Evolutionary conservation across 352 stramenopile genomes (phyloP).

Genomic region (Phytophthora litchii): DNA sequence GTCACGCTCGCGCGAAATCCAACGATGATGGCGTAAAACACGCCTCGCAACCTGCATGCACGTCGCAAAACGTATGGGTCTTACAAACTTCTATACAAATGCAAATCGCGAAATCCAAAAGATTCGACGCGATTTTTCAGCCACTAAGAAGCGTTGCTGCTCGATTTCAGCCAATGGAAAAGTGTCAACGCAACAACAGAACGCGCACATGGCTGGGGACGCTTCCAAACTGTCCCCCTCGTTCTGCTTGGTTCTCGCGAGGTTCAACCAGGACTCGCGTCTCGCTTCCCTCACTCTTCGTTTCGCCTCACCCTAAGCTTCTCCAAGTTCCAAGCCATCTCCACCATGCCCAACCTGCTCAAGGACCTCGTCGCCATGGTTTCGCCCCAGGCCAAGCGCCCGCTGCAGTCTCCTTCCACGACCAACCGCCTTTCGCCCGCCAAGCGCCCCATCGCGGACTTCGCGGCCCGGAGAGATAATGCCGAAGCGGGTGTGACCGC

Average conservation of each 20-base stretch:
- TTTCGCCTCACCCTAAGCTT: slow-evolving; percentile 40
- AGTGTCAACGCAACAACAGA: slow-evolving; percentile 13
- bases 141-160: slow-evolving; percentile 1
- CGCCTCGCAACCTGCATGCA: too few relatives aligned
- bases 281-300: slow-evolving; percentile 23
- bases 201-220: slow-evolving; percentile 14
- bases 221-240: background rate
- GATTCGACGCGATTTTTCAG: slow-evolving; percentile 9
- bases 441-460: slow-evolving; percentile 31
- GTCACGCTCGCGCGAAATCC: slow-evolving; percentile 1
- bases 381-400: slow-evolving; percentile 40
- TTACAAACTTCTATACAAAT: slow-evolving; percentile 6
- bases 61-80: background rate
- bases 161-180: slow-evolving; percentile 9
- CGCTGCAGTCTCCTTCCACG: slow-evolving; percentile 32
- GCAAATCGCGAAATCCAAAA: slow-evolving; percentile 9
- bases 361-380: slow-evolving; percentile 52
- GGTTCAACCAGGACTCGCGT: slow-evolving; percentile 11
- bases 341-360: slow-evolving; percentile 50
- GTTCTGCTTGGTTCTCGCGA: slow-evolving; percentile 18
- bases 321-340: slow-evolving; percentile 13
- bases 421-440: slow-evolving; percentile 32
- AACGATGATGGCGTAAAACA: background rate
- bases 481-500: slow-evolving; percentile 17
- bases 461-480: slow-evolving; percentile 27